phyloP scores from a whole-genome alignment of 2,329 filamentous ascomycete species.

The Cladosporium sphaerospermum region DNA sequence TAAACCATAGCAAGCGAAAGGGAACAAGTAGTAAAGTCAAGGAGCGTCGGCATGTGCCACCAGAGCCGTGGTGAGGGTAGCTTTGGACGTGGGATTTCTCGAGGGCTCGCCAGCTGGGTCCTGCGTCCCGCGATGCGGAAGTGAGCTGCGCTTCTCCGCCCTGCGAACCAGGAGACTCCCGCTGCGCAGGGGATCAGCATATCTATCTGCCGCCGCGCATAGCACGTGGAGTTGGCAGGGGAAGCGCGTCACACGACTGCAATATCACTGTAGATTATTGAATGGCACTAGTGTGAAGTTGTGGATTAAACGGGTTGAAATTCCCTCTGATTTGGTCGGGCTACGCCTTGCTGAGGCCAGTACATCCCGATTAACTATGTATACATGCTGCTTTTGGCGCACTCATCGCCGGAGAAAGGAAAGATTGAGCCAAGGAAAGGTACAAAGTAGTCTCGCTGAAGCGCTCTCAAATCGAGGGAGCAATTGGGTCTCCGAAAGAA shows the following conservation, averaged over 20 bases:
- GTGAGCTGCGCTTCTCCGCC: slow-evolving; percentile 2
- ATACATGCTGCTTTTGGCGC: slow-evolving; percentile 14
- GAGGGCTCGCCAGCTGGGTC: neutral
- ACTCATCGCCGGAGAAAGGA: slow-evolving; percentile 6
- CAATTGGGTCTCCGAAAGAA: too few species aligned
- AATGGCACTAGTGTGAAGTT: too few species aligned
- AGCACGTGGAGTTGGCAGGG: neutral
- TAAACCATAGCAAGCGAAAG: slow-evolving; percentile 9
- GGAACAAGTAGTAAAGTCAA: neutral
- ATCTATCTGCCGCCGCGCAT: neutral
- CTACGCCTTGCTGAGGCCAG: slow-evolving; percentile 7
- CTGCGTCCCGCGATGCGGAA: neutral
- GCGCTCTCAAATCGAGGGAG: neutral
- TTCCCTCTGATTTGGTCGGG: slow-evolving; percentile 2
- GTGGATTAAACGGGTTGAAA: neutral
- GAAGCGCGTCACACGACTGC: neutral
- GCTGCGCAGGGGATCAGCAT: slow-evolving; percentile 1
- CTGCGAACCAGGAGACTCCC: neutral
- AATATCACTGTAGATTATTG: neutral
- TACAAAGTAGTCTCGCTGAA: slow-evolving; percentile 2
- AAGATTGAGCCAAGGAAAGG: neutral
- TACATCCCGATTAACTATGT: slow-evolving; percentile 5
- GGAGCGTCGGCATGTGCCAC: slow-evolving; percentile 6
- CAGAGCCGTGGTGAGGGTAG: neutral
- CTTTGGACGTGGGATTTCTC: slow-evolving; percentile 5